Base-by-base conservation (phyloP, 108 stramenopile genomes). In the Nitzschia sp. region DNA sequence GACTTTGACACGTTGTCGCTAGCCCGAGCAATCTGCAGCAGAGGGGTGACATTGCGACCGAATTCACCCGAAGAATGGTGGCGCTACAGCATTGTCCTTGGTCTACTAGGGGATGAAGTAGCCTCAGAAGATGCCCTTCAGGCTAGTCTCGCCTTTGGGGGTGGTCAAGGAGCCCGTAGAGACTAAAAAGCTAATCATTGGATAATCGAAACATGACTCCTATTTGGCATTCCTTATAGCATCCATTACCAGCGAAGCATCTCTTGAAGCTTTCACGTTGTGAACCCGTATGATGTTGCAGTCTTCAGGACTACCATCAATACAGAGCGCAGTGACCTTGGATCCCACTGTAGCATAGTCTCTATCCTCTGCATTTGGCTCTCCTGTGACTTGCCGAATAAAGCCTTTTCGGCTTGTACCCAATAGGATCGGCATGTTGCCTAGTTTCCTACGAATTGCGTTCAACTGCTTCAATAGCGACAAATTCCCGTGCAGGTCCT, bases 391-490 rank as follows among this genome's bases (percentile, higher is more conserved):
- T 51, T 84, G 79, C 34, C 95, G 92, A 34, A 98, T 78, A 57
- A 98, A 98, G 7, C 97, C 89, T 77, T 98, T 98, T 22, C 98
- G 77, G 62, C 90, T 92, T 15, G 95, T 90, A 15, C 98, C 98
- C 41, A 97, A 69, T 40, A 98, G 66, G 20, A 97, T 48, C 11
- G 97, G 90, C 9, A 82, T 43, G 62, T 76, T 60, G 3, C 53
- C 53, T 1, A 83, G 56, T 53, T 78, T 59, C 20, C 63, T 55
- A 22, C 80, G 62, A 15, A 95, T 42, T 0, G 42, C 26, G 10
- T 68, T 73, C 25, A 83, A 68, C 22, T 83, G 78, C 48, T 84
- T 79, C 21, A 98, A 57, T 19, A 98, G 55, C 14, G 53, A 61
- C 6, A 98, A 61, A 76, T 97, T 98, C 15, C 79, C 83, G 17